These are phyloP conservation scores for Fragaria iinumae DNA, from an alignment of 306 rosid species.

Conservation along the genomic window DNA sequence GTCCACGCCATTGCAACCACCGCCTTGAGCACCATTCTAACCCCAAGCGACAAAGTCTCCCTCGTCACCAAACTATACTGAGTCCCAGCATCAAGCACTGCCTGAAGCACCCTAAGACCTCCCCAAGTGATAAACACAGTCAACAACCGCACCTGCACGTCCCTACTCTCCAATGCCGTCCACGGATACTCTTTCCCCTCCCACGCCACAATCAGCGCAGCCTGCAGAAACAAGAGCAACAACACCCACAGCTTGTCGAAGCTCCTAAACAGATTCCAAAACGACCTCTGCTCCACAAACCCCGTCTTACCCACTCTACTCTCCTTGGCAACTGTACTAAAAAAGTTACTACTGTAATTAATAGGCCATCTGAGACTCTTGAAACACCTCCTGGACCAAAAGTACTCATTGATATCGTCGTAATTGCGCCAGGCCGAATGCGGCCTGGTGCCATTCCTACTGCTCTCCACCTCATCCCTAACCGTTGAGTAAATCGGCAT, in stretches of 20 bases:
- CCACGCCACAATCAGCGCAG: slow-evolving; percentile 74
- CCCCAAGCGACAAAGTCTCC: slow-evolving; percentile 71
- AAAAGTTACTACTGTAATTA: slow-evolving; percentile 46
- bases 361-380: slow-evolving; percentile 65
- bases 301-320: slow-evolving; percentile 89
- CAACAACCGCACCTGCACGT: slow-evolving; percentile 61
- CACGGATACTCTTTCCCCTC: slow-evolving; percentile 50
- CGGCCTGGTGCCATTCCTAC: slow-evolving; percentile 82
- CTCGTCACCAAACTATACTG: slow-evolving; percentile 86
- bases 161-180: slow-evolving; percentile 59
- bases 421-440: slow-evolving; percentile 97
- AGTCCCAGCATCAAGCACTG: slow-evolving; percentile 92
- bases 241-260: slow-evolving; percentile 87
- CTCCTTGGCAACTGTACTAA: slow-evolving; percentile 53
- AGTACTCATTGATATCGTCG: slow-evolving; percentile 84
- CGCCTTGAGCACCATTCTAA: slow-evolving; percentile 77
- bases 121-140: slow-evolving; percentile 85
- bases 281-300: slow-evolving; percentile 92
- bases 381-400: slow-evolving; percentile 91
- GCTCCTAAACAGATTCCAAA: slow-evolving; percentile 85
- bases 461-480: slow-evolving; percentile 61
- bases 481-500: slow-evolving; percentile 70
- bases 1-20: slow-evolving; percentile 70
- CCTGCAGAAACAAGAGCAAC: slow-evolving; percentile 80
- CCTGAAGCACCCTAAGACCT: slow-evolving; percentile 67